Evolutionary conservation across 495 filamentous ascomycete species (phyloP), one percentile per base, ranked within the genome.

Genomic region (Elasticomyces elasticus): DNA sequence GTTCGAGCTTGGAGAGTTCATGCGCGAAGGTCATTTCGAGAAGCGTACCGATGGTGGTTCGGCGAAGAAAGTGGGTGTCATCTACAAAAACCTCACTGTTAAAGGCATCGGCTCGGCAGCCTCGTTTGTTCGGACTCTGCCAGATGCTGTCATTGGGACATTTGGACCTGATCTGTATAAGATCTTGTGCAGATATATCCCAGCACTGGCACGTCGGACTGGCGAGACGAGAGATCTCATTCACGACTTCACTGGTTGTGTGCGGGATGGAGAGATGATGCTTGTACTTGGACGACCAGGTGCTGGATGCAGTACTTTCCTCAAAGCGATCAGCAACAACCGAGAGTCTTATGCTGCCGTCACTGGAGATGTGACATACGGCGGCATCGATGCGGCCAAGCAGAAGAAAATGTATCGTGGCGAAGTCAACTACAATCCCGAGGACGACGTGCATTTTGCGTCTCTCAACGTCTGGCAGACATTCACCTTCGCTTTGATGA

Each of bases 151-250:
- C 47, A 51, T 87, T n/a, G 84, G 86, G 4, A 89, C 85, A 0
- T 91, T 94, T 66, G 87, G 87, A 0, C 87, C 86, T 0, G 87
- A 94, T 70, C 65, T 91, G 12, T 94, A 89, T 60, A 74, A 72
- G 15, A 70, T 86, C n/a, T 55, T 90, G 23, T 76, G 77, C 37
- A 65, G 72, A 5, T 85, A 80, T 58, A 71, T 89, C 35, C 85
- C 87, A 0, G 69, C 67, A n/a, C 62, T 89, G 15, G 79, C 71
- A 12, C 70, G 81, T 25, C 73, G 69, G 56, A 69, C 71, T 44
- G 70, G 66, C 10, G 72, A 72, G 56, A 78, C 74, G 58, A 74
- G 72, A 59, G 81, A 79, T 7, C 65, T 94, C 44, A 79, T 91
- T 51, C 68, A 86, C 62, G 83, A 89, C 60, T 89, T 90, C 62